A percentile compares a stretch with the other conserved stretches of the same genome.
phyloP scores from a whole-genome alignment of 305 asterid species.

The Andrographis paniculata region DNA sequence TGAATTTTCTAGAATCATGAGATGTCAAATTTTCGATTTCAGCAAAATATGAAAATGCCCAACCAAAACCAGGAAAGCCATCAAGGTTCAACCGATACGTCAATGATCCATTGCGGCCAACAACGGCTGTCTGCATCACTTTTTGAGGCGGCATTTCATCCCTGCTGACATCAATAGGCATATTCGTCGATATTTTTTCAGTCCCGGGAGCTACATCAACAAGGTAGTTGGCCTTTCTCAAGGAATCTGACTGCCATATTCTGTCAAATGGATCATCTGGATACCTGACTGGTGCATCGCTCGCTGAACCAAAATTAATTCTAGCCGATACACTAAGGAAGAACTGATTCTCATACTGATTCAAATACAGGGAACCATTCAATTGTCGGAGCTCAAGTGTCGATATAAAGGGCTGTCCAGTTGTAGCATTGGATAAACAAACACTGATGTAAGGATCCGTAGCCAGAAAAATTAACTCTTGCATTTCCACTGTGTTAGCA shows the following conservation, averaged over 20 bases:
- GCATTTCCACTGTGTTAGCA: slow-evolving; percentile 60
- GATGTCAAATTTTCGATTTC: slow-evolving; percentile 75
- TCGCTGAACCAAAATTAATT: slow-evolving; percentile 82
- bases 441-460: slow-evolving; percentile 61
- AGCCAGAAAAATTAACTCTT: slow-evolving; percentile 88
- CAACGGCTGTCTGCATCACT: slow-evolving; percentile 98
- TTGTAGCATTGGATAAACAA: slow-evolving; percentile 94
- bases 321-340: slow-evolving; percentile 87
- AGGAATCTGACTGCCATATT: slow-evolving; percentile 79
- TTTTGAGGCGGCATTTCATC: slow-evolving; percentile 78
- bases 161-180: slow-evolving; percentile 55
- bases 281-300: slow-evolving; percentile 78
- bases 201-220: slow-evolving; percentile 97
- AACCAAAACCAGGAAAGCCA: slow-evolving; percentile 88
- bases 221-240: slow-evolving; percentile 81
- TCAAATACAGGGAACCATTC: slow-evolving; percentile 73
- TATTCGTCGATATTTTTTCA: slow-evolving; percentile 57
- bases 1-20: slow-evolving; percentile 58
- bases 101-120: slow-evolving; percentile 83
- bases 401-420: slow-evolving; percentile 89
- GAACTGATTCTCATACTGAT: slow-evolving; percentile 55
- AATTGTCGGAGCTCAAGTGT: slow-evolving; percentile 93
- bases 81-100: slow-evolving; percentile 85
- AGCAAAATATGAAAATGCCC: slow-evolving; percentile 92
- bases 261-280: slow-evolving; percentile 97